These are phyloP conservation scores for Colletotrichum trifolii DNA, from an alignment of 2,329 filamentous ascomycete species.

Conservation along the genomic window DNA sequence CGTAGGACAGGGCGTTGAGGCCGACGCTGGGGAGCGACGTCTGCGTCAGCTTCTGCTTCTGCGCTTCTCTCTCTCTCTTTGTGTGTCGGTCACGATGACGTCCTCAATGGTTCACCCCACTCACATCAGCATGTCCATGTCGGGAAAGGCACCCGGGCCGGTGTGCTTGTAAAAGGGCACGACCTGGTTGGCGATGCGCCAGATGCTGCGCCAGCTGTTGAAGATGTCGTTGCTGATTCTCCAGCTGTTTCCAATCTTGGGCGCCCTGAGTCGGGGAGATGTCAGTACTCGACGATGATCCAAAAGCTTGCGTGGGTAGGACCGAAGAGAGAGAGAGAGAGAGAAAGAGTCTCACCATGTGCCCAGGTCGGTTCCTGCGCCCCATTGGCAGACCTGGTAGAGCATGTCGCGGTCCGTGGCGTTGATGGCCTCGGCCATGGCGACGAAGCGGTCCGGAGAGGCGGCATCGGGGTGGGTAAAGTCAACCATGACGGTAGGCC, in stretches of 20 bases:
- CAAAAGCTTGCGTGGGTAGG: too few relatives aligned
- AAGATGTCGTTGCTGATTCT: slow-evolving; percentile 66
- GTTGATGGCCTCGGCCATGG: slow-evolving; percentile 57
- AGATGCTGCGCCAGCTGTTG: slow-evolving; percentile 61
- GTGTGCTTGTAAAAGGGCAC: slow-evolving; percentile 58
- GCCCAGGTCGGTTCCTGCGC: slow-evolving; percentile 58
- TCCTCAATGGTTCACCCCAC: slow-evolving; percentile 18
- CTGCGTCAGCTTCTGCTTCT: neutral
- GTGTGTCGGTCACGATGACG: neutral
- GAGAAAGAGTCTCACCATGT: slow-evolving; percentile 48
- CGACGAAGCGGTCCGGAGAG: slow-evolving; percentile 54
- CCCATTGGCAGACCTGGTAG: slow-evolving; percentile 66
- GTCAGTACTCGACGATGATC: neutral
- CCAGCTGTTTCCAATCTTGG: slow-evolving; percentile 54
- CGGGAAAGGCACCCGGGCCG: slow-evolving; percentile 58
- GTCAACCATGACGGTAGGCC: slow-evolving; percentile 54
- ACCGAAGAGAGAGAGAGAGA: neutral
- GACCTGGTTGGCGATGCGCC: slow-evolving; percentile 63
- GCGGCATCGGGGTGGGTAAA: slow-evolving; percentile 51
- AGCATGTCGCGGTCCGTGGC: slow-evolving; percentile 53
- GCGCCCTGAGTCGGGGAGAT: slow-evolving; percentile 8
- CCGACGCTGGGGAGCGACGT: slow-evolving; percentile 50
- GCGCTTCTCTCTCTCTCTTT: neutral
- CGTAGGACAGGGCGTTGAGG: slow-evolving; percentile 53
- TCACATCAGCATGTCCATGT: slow-evolving; percentile 64